These are phyloP conservation scores for Plantago elongata DNA, from an alignment of 257 asterid genomes.

Conservation along the genomic window DNA sequence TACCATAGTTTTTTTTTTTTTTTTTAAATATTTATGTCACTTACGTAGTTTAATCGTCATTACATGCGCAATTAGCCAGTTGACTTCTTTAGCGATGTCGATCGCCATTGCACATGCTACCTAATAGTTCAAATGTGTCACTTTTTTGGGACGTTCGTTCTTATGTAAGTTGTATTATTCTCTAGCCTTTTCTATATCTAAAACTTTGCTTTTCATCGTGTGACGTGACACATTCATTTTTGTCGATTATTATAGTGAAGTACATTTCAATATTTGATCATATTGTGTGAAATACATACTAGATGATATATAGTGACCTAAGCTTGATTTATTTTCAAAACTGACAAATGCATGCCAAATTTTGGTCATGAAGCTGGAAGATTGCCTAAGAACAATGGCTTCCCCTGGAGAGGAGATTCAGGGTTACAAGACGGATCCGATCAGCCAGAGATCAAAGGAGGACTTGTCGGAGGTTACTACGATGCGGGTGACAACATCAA, in stretches of 20 bases:
- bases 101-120: conserved; percentile 4
- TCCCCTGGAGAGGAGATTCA: conserved; percentile 81
- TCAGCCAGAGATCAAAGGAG: conserved; percentile 52
- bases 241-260: too few relatives aligned
- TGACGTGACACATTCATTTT: too few relatives aligned
- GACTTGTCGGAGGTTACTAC: conserved; percentile 82
- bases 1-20: not conserved
- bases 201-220: too few relatives aligned
- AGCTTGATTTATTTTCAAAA: not conserved
- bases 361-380: conserved; percentile 56
- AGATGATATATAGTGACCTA: not conserved
- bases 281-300: not conserved
- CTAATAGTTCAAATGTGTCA: too few relatives aligned
- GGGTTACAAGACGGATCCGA: conserved; percentile 72
- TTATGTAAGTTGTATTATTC: too few relatives aligned
- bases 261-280: too few relatives aligned
- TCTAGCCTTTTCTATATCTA: too few relatives aligned
- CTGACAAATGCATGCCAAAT: not conserved
- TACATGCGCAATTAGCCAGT: conserved; percentile 4
- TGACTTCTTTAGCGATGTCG: conserved; percentile 15
- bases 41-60: conserved; percentile 4
- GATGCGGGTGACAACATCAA: conserved; percentile 85
- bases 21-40: too few relatives aligned
- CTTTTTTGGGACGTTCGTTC: too few relatives aligned
- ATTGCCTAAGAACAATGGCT: conserved; percentile 55